These are phyloP conservation scores for Aspergillus costaricaensis DNA, from an alignment of 2,329 filamentous ascomycete genomes.

Conservation along the genomic window DNA sequence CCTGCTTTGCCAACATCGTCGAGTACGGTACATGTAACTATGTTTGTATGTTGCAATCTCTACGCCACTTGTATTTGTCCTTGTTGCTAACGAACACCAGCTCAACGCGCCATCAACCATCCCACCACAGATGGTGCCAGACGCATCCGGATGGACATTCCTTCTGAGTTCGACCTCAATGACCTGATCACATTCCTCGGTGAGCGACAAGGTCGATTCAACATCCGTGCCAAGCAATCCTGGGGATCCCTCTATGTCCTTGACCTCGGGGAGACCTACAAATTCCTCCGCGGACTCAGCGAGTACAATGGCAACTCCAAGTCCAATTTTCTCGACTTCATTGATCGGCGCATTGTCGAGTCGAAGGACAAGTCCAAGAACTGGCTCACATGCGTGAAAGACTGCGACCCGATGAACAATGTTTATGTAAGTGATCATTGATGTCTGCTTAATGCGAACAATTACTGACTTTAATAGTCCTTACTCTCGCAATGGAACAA, in stretches of 20 bases:
- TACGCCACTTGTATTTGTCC: background rate
- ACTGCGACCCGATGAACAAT: constrained; percentile 44
- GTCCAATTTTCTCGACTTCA: constrained; percentile 47
- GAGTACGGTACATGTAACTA: constrained; percentile 50
- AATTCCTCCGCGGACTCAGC: constrained; percentile 42
- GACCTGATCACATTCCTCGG: constrained; percentile 40
- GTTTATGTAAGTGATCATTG: constrained; percentile 37
- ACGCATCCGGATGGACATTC: constrained; percentile 45
- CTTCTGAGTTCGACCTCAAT: constrained; percentile 42
- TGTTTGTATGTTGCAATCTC: constrained; percentile 38
- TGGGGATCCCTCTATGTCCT: constrained; percentile 47
- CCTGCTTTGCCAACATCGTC: constrained; percentile 48
- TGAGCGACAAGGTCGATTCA: constrained; percentile 44
- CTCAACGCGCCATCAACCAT: constrained; percentile 48
- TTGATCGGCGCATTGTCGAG: constrained; percentile 47
- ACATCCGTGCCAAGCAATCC: constrained; percentile 46
- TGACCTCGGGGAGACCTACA: constrained; percentile 44
- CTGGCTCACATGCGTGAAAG: constrained; percentile 45
- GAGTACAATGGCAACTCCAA: constrained; percentile 42
- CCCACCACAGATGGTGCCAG: constrained; percentile 37
- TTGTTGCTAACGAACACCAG: constrained; percentile 30
- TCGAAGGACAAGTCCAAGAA: constrained; percentile 49
- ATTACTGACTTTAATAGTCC: constrained; percentile 26
- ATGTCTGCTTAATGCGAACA: background rate
- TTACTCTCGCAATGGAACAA: constrained; percentile 48